Evolutionary conservation across 1,139 yeast species (phyloP).

Genomic region (Tardiomyces depauwii): DNA sequence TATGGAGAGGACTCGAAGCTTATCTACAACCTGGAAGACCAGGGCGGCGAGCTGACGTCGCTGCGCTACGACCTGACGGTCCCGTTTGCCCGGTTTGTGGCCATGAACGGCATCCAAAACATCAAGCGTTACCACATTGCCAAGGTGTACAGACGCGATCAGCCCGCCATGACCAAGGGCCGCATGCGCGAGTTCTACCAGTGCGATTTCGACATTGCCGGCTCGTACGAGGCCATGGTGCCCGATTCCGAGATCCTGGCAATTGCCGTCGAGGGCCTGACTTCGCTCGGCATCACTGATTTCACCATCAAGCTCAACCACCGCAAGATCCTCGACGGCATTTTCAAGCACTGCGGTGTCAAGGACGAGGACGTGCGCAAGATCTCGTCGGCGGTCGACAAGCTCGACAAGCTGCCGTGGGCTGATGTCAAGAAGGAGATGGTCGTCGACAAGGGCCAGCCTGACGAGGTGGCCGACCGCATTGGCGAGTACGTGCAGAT

Average conservation of each 20-base stretch:
- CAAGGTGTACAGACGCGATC: conserved; percentile 95
- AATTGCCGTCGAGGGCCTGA: conserved; percentile 73
- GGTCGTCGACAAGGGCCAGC: conserved; percentile 79
- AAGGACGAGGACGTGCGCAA: conserved; percentile 87
- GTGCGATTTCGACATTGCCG: conserved; percentile 96
- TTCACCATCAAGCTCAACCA: conserved; percentile 89
- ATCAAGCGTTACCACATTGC: conserved; percentile 96
- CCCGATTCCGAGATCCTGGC: conserved; percentile 88
- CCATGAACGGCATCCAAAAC: conserved; percentile 80
- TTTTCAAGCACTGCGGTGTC: conserved; percentile 91
- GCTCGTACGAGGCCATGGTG: conserved; percentile 83
- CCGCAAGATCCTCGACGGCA: conserved; percentile 91
- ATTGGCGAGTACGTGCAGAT: conserved; percentile 87
- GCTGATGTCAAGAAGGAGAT: conserved; percentile 85
- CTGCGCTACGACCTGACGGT: conserved; percentile 93
- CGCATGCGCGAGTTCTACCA: conserved; percentile 99
- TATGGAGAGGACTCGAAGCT: conserved; percentile 97
- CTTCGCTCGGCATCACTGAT: conserved; percentile 71
- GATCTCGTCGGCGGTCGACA: conserved; percentile 91
- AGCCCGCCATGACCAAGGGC: conserved; percentile 99
- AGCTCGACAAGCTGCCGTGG: conserved; percentile 93
- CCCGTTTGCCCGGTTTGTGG: conserved; percentile 94
- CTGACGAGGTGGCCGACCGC: conserved; percentile 83
- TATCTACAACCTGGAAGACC: conserved; percentile 91
- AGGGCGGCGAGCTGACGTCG: conserved; percentile 95